Evolutionary conservation across 495 filamentous ascomycete species (phyloP).

Genomic region (Aspergillus taichungensis): DNA sequence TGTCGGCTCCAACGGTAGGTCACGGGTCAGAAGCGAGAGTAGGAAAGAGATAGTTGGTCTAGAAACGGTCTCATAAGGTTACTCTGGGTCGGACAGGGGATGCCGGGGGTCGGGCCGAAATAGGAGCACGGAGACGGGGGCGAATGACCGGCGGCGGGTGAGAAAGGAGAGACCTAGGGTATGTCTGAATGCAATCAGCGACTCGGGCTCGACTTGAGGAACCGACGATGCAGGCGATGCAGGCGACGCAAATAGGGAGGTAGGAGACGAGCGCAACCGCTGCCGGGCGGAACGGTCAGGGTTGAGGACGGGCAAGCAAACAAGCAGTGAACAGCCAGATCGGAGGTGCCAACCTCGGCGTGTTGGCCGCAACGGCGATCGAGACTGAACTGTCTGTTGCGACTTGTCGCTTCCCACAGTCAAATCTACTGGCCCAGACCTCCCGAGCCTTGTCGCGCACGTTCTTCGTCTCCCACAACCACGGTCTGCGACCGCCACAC

Average conservation of each 20-base stretch:
- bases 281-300: background rate
- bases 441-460: constrained; percentile 12
- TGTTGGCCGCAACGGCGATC: too few relatives aligned
- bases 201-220: constrained; percentile 2
- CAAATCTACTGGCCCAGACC: constrained; percentile 17
- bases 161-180: constrained; percentile 2
- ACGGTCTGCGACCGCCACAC: constrained; percentile 5
- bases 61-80: constrained; percentile 13
- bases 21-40: constrained; percentile 3
- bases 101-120: background rate
- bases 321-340: background rate
- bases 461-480: constrained; percentile 4
- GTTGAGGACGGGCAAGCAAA: constrained; percentile 1
- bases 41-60: constrained; percentile 5
- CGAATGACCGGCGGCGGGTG: constrained; percentile 6
- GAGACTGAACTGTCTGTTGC: too few relatives aligned
- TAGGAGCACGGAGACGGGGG: constrained; percentile 2
- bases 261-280: background rate
- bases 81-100: background rate
- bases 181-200: constrained; percentile 8
- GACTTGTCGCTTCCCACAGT: constrained; percentile 4
- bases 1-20: constrained; percentile 9
- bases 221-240: constrained; percentile 5
- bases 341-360: too few relatives aligned
- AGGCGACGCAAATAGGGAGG: constrained; percentile 9